A percentile compares a stretch with the other conserved stretches of the same genome.
These are phyloP conservation scores for Colletotrichum plurivorum DNA, from an alignment of 2,329 filamentous ascomycete genomes.

Conservation along the genomic window DNA sequence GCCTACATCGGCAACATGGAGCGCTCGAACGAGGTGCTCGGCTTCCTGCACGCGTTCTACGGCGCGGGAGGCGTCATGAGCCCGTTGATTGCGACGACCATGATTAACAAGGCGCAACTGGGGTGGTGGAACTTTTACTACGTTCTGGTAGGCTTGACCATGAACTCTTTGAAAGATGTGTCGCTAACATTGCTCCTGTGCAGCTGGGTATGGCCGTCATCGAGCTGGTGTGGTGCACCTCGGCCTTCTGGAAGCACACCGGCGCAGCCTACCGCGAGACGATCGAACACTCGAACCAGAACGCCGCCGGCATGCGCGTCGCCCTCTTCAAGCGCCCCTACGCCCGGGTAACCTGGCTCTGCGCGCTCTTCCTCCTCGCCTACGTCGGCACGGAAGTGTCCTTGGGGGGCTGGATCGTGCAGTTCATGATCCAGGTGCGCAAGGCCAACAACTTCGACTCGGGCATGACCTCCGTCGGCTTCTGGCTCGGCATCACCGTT, in stretches of 20 bases:
- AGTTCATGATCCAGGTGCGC: constrained; percentile 85
- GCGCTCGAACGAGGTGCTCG: constrained; percentile 78
- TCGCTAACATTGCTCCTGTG: constrained; percentile 36
- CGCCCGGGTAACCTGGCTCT: constrained; percentile 76
- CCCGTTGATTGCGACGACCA: constrained; percentile 78
- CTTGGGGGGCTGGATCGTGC: constrained; percentile 86
- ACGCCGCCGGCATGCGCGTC: constrained; percentile 49
- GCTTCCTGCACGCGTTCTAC: constrained; percentile 78
- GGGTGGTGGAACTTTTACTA: constrained; percentile 84
- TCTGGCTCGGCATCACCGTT: constrained; percentile 84
- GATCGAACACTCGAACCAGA: constrained; percentile 42
- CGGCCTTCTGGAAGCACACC: constrained; percentile 72
- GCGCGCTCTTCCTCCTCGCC: constrained; percentile 78
- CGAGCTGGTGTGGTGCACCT: constrained; percentile 64
- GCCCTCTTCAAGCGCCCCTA: constrained; percentile 59
- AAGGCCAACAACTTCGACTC: constrained; percentile 76
- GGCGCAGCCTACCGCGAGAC: constrained; percentile 66
- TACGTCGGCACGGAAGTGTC: constrained; percentile 85
- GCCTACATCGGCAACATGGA: constrained; percentile 75
- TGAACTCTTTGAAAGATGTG: background rate
- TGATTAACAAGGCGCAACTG: constrained; percentile 74
- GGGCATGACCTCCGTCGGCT: constrained; percentile 83
- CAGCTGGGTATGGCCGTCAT: constrained; percentile 67
- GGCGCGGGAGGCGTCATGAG: constrained; percentile 77
- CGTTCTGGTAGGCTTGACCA: constrained; percentile 70